Conservation (phyloP, 805 yeast species). For the Hanseniaspora jakobsenii region DNA sequence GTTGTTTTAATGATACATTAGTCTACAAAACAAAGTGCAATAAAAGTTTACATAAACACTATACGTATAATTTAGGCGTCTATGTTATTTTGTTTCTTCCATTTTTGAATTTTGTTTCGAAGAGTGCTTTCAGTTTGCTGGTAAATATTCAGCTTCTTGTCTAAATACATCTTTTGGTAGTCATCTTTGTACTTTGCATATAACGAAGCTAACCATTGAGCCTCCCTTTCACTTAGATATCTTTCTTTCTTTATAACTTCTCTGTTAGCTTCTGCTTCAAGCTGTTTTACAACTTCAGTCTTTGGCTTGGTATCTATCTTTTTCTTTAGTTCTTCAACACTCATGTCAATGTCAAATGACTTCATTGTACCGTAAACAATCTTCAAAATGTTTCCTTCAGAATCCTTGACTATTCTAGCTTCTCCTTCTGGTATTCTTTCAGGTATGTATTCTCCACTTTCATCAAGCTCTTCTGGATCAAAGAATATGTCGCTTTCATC, state of each 20-base stretch:
- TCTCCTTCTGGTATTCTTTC: slow-evolving; percentile 61
- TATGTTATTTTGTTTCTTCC: slow-evolving; percentile 45
- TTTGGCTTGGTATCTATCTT: slow-evolving; percentile 21
- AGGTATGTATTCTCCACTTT: slow-evolving; percentile 31
- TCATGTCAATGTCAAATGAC: slow-evolving; percentile 26
- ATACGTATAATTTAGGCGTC: no score
- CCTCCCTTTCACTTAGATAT: slow-evolving; percentile 58
- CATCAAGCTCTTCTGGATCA: slow-evolving; percentile 22
- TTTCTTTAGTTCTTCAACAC: slow-evolving; percentile 25
- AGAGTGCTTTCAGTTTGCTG: slow-evolving; percentile 83
- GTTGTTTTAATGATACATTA: no score
- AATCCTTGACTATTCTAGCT: slow-evolving; percentile 64
- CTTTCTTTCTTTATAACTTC: slow-evolving; percentile 37
- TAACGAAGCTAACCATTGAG: slow-evolving; percentile 53
- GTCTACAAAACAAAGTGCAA: no score
- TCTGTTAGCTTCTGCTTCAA: slow-evolving; percentile 48
- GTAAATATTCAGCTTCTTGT: slow-evolving; percentile 64
- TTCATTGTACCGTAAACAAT: slow-evolving; percentile 62
- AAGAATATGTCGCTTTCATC: slow-evolving; percentile 15
- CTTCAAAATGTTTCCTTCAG: slow-evolving; percentile 50
- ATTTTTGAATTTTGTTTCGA: slow-evolving; percentile 54
- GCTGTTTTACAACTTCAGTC: slow-evolving; percentile 53
- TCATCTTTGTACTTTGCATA: slow-evolving; percentile 77
- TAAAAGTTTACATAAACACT: no score
- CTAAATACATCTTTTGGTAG: slow-evolving; percentile 85